Conservation (phyloP, 176 grass and related monocot genomes). For the Thalia dealbata region DNA sequence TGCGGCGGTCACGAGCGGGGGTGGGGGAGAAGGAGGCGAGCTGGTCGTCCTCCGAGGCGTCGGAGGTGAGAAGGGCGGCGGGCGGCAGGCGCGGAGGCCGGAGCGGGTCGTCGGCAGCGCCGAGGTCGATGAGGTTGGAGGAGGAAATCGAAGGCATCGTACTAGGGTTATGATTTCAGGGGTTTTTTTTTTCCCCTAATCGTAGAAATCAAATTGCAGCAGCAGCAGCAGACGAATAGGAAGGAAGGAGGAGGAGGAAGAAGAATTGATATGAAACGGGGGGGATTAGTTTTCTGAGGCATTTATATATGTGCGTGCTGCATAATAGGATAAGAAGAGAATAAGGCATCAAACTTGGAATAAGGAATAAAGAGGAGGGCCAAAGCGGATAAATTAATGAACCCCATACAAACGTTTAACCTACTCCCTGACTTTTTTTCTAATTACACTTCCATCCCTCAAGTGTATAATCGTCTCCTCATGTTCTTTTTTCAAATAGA, state of each 20-base stretch:
- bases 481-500: no score
- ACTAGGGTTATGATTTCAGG: neutral
- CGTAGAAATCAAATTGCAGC: neutral
- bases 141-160: conserved; percentile 74
- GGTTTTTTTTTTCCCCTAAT: no score
- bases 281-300: no score
- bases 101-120: conserved; percentile 36
- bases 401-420: no score
- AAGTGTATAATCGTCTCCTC: no score
- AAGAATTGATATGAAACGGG: neutral
- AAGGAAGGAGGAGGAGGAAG: neutral
- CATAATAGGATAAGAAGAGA: neutral
- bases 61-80: conserved; percentile 15
- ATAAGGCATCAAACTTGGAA: conserved; percentile 11
- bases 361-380: neutral
- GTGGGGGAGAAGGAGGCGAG: conserved; percentile 1
- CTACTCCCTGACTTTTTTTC: no score
- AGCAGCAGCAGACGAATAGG: conserved; percentile 17
- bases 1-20: conserved; percentile 24
- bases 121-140: conserved; percentile 73
- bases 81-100: conserved; percentile 53
- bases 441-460: no score
- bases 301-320: no score
- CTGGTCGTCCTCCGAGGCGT: conserved; percentile 1
- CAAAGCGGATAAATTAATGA: conserved; percentile 3